phyloP scores from a whole-genome alignment of 129 eudicot genomes.

The Ambrosia artemisiifolia region DNA sequence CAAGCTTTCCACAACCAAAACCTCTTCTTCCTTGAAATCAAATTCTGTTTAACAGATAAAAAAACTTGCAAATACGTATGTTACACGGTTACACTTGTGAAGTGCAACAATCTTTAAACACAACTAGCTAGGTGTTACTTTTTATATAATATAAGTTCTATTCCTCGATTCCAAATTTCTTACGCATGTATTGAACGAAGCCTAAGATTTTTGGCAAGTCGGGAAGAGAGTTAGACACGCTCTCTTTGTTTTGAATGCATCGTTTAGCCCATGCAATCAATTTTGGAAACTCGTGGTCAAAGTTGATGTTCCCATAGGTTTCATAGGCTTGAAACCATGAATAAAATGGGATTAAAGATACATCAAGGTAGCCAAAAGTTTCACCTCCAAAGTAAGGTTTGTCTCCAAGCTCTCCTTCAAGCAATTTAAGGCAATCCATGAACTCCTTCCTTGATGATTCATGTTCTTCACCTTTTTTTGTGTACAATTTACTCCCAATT shows the following conservation, averaged over 20 bases:
- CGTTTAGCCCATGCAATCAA: slow-evolving; percentile 49
- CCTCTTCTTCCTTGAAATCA: slow-evolving; percentile 40
- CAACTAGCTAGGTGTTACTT: slow-evolving; percentile 3
- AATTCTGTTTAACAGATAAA: slow-evolving; percentile 9
- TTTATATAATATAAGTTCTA: slow-evolving; percentile 10
- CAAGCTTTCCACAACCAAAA: slow-evolving; percentile 23
- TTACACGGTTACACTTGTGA: not conserved
- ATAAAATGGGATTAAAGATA: slow-evolving; percentile 41
- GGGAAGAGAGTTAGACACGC: slow-evolving; percentile 41
- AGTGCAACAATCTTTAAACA: slow-evolving; percentile 10
- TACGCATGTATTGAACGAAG: slow-evolving; percentile 17
- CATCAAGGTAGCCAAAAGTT: slow-evolving; percentile 34
- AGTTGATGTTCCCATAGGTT: slow-evolving; percentile 38
- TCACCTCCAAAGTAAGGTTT: slow-evolving; percentile 52
- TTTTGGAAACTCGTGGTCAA: slow-evolving; percentile 48
- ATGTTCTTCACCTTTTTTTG: slow-evolving; percentile 33
- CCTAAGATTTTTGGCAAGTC: slow-evolving; percentile 24
- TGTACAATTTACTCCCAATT: slow-evolving; percentile 26
- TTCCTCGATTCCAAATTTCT: slow-evolving; percentile 18
- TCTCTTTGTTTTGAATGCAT: slow-evolving; percentile 42
- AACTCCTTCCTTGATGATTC: slow-evolving; percentile 36
- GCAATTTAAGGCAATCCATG: slow-evolving; percentile 30
- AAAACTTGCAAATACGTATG: not conserved
- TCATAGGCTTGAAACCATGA: slow-evolving; percentile 48
- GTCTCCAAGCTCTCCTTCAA: slow-evolving; percentile 51